A percentile compares a stretch with the other conserved stretches of the same genome.
These are phyloP conservation scores for Chondrus crispus DNA, from an alignment of 23 red algal species.

Conservation along the genomic window DNA sequence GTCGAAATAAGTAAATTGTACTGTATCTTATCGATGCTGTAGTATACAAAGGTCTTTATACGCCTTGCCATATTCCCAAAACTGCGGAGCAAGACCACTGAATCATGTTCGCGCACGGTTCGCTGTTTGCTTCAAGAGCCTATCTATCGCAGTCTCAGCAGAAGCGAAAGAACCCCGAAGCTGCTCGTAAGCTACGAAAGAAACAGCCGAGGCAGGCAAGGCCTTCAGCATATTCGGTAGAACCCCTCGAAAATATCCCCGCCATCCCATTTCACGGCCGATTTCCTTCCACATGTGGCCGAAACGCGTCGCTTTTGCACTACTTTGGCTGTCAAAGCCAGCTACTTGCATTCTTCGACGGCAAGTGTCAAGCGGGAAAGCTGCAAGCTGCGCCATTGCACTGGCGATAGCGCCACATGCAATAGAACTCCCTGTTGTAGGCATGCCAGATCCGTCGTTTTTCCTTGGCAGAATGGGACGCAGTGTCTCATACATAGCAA, in stretches of 20 bases:
- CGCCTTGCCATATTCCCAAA: no score
- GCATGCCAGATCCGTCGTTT: conserved; percentile 66
- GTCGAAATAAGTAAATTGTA: no score
- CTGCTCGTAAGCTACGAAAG: conserved; percentile 77
- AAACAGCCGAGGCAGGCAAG: conserved; percentile 69
- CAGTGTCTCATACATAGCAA: conserved; percentile 88
- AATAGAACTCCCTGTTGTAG: conserved; percentile 53
- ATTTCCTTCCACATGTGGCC: conserved; percentile 31
- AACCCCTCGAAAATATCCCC: conserved; percentile 75
- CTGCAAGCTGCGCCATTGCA: conserved; percentile 65
- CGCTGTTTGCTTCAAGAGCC: conserved; percentile 18
- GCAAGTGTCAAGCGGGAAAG: conserved; percentile 94
- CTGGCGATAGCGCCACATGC: conserved; percentile 60
- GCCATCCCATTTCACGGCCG: conserved; percentile 61
- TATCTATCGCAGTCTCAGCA: background rate
- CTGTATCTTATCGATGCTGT: no score
- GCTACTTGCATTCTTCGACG: conserved; percentile 87
- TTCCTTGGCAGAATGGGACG: conserved; percentile 55
- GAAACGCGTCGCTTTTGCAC: background rate
- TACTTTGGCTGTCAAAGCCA: conserved; percentile 36
- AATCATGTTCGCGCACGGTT: conserved; percentile 7
- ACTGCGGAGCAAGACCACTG: no score
- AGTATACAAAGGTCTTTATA: no score
- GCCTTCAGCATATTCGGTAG: conserved; percentile 82
- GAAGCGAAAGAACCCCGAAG: conserved; percentile 24